Evolutionary conservation across 352 stramenopile species (phyloP).

Genomic region (Aphanomyces stellatus): DNA sequence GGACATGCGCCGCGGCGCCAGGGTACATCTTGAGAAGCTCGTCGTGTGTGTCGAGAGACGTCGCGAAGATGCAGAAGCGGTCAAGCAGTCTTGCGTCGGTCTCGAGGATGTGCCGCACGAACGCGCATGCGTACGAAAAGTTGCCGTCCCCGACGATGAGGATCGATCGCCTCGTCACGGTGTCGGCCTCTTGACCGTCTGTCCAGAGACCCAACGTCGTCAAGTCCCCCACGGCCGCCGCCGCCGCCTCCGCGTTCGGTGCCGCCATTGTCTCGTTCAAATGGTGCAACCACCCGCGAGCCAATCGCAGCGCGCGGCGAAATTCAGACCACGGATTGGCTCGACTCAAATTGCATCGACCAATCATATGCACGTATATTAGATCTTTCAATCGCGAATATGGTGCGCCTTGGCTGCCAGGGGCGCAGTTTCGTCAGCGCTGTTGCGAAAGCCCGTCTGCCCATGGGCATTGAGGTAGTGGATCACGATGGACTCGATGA

Average conservation of each 20-base stretch:
- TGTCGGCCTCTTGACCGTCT: not conserved
- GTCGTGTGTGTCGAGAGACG: constrained; percentile 53
- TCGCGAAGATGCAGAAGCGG: constrained; percentile 31
- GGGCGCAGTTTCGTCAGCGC: not conserved
- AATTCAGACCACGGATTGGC: not conserved
- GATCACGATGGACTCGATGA: constrained; percentile 7
- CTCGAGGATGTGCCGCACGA: constrained; percentile 41
- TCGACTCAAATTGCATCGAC: not conserved
- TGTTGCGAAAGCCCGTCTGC: not conserved
- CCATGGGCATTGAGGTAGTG: constrained; percentile 4
- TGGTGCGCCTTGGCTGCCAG: not conserved
- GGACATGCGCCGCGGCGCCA: constrained; percentile 37
- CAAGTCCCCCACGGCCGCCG: constrained; percentile 1
- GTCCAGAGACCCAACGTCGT: constrained; percentile 1
- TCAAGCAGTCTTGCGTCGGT: not conserved
- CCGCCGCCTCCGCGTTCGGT: not conserved
- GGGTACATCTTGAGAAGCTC: constrained; percentile 75
- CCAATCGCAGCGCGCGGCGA: not conserved
- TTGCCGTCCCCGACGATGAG: constrained; percentile 79
- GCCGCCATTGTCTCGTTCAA: not conserved
- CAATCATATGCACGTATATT: not conserved
- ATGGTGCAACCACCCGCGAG: not conserved
- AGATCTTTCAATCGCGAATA: not conserved
- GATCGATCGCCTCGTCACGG: constrained; percentile 23
- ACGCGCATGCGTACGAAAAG: constrained; percentile 73